Percentiles rank a stretch among this genome's conserved stretches.
phyloP scores from a whole-genome alignment of 306 rosid genomes.

The Delonix regia region DNA sequence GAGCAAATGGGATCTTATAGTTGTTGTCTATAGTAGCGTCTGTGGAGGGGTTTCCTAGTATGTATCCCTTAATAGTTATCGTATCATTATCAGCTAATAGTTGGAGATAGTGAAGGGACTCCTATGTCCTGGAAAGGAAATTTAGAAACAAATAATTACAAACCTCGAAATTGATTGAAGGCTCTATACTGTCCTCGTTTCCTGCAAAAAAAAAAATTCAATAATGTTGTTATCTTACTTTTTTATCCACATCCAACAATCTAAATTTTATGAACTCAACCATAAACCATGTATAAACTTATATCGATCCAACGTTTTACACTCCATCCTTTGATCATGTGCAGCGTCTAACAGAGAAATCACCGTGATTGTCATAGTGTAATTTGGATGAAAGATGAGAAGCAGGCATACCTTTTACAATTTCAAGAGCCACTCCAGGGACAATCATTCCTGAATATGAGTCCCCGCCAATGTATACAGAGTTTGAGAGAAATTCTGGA shows the following conservation, averaged over 20 bases:
- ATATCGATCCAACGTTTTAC: neutral
- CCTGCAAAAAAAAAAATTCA: slow-evolving; percentile 28
- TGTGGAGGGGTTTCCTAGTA: slow-evolving; percentile 45
- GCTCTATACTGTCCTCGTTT: slow-evolving; percentile 32
- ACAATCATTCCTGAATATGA: slow-evolving; percentile 52
- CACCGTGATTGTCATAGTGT: neutral
- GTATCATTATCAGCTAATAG: neutral
- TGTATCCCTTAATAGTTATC: slow-evolving; percentile 44
- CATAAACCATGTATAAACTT: neutral
- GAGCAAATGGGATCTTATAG: slow-evolving; percentile 20
- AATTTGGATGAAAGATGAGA: neutral
- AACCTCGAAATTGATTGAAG: slow-evolving; percentile 52
- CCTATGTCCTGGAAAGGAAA: neutral
- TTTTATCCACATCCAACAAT: neutral
- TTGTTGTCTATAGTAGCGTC: neutral
- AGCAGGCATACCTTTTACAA: slow-evolving; percentile 40
- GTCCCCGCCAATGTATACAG: slow-evolving; percentile 48
- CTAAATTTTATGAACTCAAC: neutral
- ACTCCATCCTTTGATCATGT: neutral
- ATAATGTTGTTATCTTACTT: neutral
- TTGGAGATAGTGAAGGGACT: neutral
- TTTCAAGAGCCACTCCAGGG: slow-evolving; percentile 42
- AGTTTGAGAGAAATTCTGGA: slow-evolving; percentile 47
- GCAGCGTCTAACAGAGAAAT: neutral
- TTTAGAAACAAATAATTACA: neutral